Evolutionary conservation across 306 rosid genomes (phyloP).

Genomic region (Cicer arietinum): DNA sequence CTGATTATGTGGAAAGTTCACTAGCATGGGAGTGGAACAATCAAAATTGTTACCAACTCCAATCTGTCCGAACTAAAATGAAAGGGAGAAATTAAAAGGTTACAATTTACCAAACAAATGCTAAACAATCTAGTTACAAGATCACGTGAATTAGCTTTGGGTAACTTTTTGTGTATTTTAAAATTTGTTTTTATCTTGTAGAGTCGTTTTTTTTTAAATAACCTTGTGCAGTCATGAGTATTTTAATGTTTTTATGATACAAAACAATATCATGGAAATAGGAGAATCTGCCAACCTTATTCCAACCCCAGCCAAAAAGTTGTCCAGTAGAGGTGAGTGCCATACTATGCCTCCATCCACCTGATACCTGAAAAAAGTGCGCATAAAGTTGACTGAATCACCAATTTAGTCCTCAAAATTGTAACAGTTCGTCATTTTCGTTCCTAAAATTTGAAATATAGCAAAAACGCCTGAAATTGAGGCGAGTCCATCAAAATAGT

Average conservation of each 20-base stretch:
- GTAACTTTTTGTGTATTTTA: no score
- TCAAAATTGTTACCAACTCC: conserved; percentile 83
- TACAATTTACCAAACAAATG: conserved; percentile 24
- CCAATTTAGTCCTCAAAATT: no score
- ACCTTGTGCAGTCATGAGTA: not conserved
- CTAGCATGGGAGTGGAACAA: conserved; percentile 70
- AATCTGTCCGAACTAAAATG: conserved; percentile 85
- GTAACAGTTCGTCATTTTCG: no score
- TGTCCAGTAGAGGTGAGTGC: conserved; percentile 79
- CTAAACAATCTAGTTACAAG: not conserved
- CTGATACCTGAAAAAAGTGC: conserved; percentile 70
- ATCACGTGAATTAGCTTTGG: no score
- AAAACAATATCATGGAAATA: conserved; percentile 27
- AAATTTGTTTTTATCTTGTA: not conserved
- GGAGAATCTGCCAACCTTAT: conserved; percentile 62
- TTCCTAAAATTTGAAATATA: no score
- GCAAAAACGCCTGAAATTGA: no score
- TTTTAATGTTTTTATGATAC: conserved; percentile 1
- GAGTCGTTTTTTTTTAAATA: not conserved
- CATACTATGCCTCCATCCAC: conserved; percentile 99
- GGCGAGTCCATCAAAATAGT: no score
- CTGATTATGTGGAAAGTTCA: conserved; percentile 74
- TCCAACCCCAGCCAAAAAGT: conserved; percentile 99
- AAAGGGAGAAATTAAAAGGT: conserved; percentile 25
- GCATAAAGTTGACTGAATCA: conserved; percentile 15